Percentiles rank a stretch among this genome's conserved stretches.
phyloP scores from a whole-genome alignment of 495 filamentous ascomycete genomes.

The Penicillium psychrofluorescens region DNA sequence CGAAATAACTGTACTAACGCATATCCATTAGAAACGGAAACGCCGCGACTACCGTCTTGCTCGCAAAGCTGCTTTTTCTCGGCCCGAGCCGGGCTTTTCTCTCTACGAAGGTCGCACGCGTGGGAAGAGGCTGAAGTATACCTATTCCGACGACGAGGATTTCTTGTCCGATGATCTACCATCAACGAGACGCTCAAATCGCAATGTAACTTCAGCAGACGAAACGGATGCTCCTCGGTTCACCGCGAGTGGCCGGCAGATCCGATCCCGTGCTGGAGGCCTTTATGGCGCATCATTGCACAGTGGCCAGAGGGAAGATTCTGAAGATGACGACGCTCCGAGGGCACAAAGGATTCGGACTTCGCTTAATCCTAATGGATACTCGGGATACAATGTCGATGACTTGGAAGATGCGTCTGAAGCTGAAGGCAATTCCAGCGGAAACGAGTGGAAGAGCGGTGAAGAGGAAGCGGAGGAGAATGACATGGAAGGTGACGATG shows the following conservation, averaged over 20 bases:
- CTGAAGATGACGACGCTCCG: slow-evolving; percentile 18
- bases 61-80: slow-evolving; percentile 79
- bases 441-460: slow-evolving; percentile 61
- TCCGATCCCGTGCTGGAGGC: slow-evolving; percentile 66
- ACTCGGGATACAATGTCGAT: slow-evolving; percentile 48
- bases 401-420: slow-evolving; percentile 62
- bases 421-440: slow-evolving; percentile 34
- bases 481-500: slow-evolving; percentile 57
- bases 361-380: slow-evolving; percentile 31
- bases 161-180: slow-evolving; percentile 64
- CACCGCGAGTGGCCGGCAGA: slow-evolving; percentile 85
- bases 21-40: slow-evolving; percentile 63
- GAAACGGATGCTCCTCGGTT: slow-evolving; percentile 47
- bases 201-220: slow-evolving; percentile 54
- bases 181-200: slow-evolving; percentile 60
- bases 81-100: slow-evolving; percentile 84
- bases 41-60: slow-evolving; percentile 84
- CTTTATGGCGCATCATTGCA: slow-evolving; percentile 69
- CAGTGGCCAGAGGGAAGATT: slow-evolving; percentile 39
- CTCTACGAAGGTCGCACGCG: slow-evolving; percentile 93
- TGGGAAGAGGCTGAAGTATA: slow-evolving; percentile 93
- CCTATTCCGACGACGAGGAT: slow-evolving; percentile 85
- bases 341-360: slow-evolving; percentile 25
- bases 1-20: slow-evolving; percentile 22
- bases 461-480: slow-evolving; percentile 62